Base-by-base conservation (phyloP, 2,329 filamentous ascomycete genomes). In the Pyrenochaeta sp. region DNA sequence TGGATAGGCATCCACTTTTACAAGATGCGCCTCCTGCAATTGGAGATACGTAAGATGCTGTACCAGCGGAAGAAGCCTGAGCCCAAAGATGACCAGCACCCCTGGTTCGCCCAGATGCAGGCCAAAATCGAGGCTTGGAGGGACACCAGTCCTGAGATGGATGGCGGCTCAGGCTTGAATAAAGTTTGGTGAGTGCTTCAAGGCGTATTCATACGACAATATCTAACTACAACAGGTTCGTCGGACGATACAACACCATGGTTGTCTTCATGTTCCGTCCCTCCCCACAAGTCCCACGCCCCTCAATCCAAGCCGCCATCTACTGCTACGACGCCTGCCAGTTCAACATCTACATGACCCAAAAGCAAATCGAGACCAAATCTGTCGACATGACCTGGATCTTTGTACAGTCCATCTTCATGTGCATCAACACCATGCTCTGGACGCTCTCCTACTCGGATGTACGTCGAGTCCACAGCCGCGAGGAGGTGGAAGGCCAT, bases 311-410 rank as follows among this genome's bases (percentile, higher is more conserved):
- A n/a, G 92, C 93, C 1, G 94, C 94, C 1, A 79, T 85, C 29
- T 88, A 87, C 63, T 98, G 93, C 72, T 97, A 90, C 68, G 88
- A 95, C 40, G 92, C 91, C 35, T 88, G 91, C 41, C 83, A 88
- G 10, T 91, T 87, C 75, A 93, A 97, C 69, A 91, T 97, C 65
- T 84, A 88, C 61, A 86, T 94, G 71, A 89, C 92, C 39, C 87
- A 86, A 69, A 87, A 90, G 66, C 92, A 97, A 74, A 89, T 97
- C 69, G 85, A 89, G 61, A 87, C 84, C 14, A 84, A 85, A 12
- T 87, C 87, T 18, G 86, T 95, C 10, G 94, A 97, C 69, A 82
- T 97, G 55, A 97, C 93, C 0, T 98, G 94, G 94, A 89, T 97
- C 37, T 97, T 97, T 69, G 86, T 96, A 1, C 84, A 97, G 53